A percentile compares a stretch with the other conserved stretches of the same genome.
Evolutionary conservation across 2,329 filamentous ascomycete species (phyloP).

Genomic region (Nemania bipapillata): DNA sequence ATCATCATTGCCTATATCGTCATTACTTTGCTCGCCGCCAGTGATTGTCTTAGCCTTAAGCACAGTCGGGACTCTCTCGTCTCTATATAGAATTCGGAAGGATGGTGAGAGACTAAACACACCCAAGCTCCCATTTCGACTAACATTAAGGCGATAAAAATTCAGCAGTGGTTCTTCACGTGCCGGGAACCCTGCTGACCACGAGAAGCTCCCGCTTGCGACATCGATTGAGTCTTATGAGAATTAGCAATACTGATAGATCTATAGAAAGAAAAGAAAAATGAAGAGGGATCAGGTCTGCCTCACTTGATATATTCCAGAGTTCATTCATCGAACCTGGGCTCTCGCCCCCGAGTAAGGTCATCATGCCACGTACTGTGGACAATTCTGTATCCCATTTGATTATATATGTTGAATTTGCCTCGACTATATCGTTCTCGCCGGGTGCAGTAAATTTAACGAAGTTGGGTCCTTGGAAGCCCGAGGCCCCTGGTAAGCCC

Average conservation of each 20-base stretch:
- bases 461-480: not conserved
- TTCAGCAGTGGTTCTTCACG: not conserved
- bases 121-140: not conserved
- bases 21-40: too few relatives aligned
- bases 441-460: conserved; percentile 3
- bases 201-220: conserved; percentile 3
- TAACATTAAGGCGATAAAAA: conserved; percentile 11
- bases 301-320: conserved; percentile 10
- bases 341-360: conserved; percentile 7
- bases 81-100: conserved; percentile 5
- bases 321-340: not conserved
- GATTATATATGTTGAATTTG: conserved; percentile 1
- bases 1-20: not conserved
- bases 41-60: not conserved
- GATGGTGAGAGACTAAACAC: not conserved
- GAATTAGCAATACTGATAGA: not conserved
- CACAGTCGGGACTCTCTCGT: not conserved
- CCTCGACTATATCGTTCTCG: not conserved
- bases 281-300: not conserved
- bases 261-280: not conserved
- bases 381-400: not conserved
- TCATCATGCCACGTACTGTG: not conserved
- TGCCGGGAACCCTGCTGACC: not conserved
- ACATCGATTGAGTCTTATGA: conserved; percentile 7
- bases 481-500: not conserved